A percentile compares a stretch with the other conserved stretches of the same genome.
phyloP scores from a whole-genome alignment of 1,139 yeast genomes.

The Pichia sp. region DNA sequence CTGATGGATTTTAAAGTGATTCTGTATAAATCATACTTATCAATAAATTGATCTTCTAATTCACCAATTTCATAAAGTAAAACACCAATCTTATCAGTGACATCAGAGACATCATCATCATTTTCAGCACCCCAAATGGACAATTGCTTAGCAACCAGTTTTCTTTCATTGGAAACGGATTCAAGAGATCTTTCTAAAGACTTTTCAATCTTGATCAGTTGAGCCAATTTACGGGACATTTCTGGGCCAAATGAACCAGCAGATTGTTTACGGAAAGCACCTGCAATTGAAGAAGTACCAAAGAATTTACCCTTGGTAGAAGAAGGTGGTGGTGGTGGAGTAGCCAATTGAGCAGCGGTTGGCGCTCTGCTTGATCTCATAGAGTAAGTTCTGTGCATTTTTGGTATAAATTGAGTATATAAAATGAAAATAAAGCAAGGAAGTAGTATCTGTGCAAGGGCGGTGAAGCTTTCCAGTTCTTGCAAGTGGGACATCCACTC shows the following conservation, averaged over 20 bases:
- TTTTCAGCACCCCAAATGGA: slow-evolving; percentile 97
- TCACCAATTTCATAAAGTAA: slow-evolving; percentile 94
- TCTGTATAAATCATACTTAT: slow-evolving; percentile 96
- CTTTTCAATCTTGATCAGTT: slow-evolving; percentile 92
- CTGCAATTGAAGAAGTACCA: slow-evolving; percentile 72
- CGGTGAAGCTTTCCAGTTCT: too few relatives aligned
- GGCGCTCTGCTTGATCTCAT: slow-evolving; percentile 94
- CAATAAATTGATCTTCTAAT: slow-evolving; percentile 95
- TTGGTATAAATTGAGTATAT: neutral
- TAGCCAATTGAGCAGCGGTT: slow-evolving; percentile 88
- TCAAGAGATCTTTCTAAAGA: slow-evolving; percentile 92
- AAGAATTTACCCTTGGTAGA: slow-evolving; percentile 85
- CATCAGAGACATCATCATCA: slow-evolving; percentile 95
- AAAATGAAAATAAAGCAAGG: neutral
- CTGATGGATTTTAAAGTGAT: slow-evolving; percentile 90
- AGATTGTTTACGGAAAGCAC: slow-evolving; percentile 68
- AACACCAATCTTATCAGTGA: slow-evolving; percentile 95
- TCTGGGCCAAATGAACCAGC: slow-evolving; percentile 97
- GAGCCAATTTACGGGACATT: slow-evolving; percentile 82
- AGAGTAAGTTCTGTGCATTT: slow-evolving; percentile 97
- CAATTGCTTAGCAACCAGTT: slow-evolving; percentile 93
- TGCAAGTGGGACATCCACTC: too few relatives aligned
- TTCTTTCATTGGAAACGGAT: slow-evolving; percentile 89
- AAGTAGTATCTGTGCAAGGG: neutral
- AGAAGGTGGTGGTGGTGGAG: slow-evolving; percentile 93